Evolutionary conservation across 2,329 filamentous ascomycete species (phyloP).

Genomic region (Daldinia sp.): DNA sequence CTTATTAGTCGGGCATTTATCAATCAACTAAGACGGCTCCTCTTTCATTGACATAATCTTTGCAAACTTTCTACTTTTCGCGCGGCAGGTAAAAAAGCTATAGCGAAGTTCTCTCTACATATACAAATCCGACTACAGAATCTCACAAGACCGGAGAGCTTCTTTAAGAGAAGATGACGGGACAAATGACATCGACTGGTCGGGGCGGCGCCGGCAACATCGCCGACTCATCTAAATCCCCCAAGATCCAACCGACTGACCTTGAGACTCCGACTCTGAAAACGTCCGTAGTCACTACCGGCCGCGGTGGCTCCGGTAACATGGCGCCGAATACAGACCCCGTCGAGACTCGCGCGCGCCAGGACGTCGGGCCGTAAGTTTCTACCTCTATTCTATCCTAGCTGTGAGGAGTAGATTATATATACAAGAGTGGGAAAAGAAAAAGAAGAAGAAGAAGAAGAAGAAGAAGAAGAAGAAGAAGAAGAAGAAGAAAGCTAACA

Average conservation of each 20-base stretch:
- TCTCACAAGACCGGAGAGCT: background rate
- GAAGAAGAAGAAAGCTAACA: conserved; percentile 17
- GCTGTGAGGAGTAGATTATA: background rate
- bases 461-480: too few relatives aligned
- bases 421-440: too few relatives aligned
- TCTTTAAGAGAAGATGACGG: conserved; percentile 53
- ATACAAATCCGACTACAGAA: background rate
- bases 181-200: conserved; percentile 71
- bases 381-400: background rate
- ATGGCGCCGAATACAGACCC: conserved; percentile 82
- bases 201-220: conserved; percentile 86
- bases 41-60: too few relatives aligned
- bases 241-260: conserved; percentile 68
- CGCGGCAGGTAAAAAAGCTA: background rate
- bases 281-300: conserved; percentile 85
- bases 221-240: conserved; percentile 63
- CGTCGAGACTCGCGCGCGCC: conserved; percentile 78
- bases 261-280: conserved; percentile 88
- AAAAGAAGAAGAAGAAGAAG: too few relatives aligned
- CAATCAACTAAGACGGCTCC: conserved; percentile 5
- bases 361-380: conserved; percentile 82
- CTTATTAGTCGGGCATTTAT: conserved; percentile 23
- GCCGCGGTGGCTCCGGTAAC: conserved; percentile 88
- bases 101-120: background rate
- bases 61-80: too few relatives aligned